A percentile compares a stretch with the other conserved stretches of the same genome.
phyloP scores from a whole-genome alignment of 1,139 yeast species.

The Pneumocystis carinii region DNA sequence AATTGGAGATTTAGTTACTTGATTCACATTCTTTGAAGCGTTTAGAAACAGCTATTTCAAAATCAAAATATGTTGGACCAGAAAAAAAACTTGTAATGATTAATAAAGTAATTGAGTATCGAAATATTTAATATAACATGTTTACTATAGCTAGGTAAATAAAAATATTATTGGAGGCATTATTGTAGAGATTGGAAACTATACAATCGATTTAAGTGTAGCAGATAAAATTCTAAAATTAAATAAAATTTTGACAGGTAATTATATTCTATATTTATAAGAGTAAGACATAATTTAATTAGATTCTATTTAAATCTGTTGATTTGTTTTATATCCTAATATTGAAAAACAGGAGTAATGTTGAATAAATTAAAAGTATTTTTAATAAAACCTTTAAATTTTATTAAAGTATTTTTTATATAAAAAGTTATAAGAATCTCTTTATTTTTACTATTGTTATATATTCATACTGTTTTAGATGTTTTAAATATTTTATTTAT shows the following conservation, averaged over 20 bases:
- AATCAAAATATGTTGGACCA: constrained; percentile 66
- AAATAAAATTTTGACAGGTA: constrained; percentile 65
- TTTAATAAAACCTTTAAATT: not conserved
- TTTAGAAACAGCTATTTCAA: constrained; percentile 63
- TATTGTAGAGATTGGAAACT: constrained; percentile 91
- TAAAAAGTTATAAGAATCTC: no score
- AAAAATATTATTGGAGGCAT: constrained; percentile 93
- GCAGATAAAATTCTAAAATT: constrained; percentile 72
- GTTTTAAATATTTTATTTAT: no score
- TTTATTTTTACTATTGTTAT: no score
- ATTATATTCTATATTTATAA: not conserved
- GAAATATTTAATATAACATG: not conserved
- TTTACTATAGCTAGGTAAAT: constrained; percentile 32
- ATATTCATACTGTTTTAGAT: no score
- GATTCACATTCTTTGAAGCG: constrained; percentile 69
- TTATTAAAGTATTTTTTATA: not conserved
- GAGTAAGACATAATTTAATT: not conserved
- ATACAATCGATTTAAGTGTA: constrained; percentile 86
- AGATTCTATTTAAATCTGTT: not conserved
- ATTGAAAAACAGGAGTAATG: not conserved
- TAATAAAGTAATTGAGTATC: constrained; percentile 32
- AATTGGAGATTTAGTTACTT: constrained; percentile 32
- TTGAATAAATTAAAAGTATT: not conserved
- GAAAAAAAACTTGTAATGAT: constrained; percentile 75
- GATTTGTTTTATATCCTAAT: not conserved